Percentiles rank a stretch among this genome's conserved stretches.
Evolutionary conservation across 495 filamentous ascomycete species (phyloP).

Genomic region (Aspergillus ellipticus): DNA sequence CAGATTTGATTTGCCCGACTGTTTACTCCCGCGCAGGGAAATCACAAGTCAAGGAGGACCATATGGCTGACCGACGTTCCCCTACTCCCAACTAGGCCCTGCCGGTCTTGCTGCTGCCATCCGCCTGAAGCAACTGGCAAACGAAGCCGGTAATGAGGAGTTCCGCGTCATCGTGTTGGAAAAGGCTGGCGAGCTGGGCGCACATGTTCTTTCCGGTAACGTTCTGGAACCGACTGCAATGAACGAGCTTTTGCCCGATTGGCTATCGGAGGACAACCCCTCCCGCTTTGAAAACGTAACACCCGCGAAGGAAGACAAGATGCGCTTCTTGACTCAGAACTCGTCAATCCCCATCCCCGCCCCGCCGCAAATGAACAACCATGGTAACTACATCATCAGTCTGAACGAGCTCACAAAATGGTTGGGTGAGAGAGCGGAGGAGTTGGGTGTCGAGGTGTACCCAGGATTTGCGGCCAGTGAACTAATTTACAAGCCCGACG

Average conservation of each 20-base stretch:
- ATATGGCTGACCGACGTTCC: slow-evolving; percentile 15
- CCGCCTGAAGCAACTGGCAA: slow-evolving; percentile 90
- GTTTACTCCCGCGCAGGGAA: neutral
- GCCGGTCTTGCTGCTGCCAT: slow-evolving; percentile 92
- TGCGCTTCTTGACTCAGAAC: slow-evolving; percentile 92
- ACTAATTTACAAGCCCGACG: slow-evolving; percentile 80
- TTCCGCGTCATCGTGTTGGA: slow-evolving; percentile 91
- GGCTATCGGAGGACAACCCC: slow-evolving; percentile 82
- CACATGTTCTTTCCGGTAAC: slow-evolving; percentile 93
- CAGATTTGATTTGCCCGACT: neutral
- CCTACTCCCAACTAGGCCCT: slow-evolving; percentile 54
- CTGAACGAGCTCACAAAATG: slow-evolving; percentile 92
- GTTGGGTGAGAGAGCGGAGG: slow-evolving; percentile 92
- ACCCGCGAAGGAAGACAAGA: slow-evolving; percentile 74
- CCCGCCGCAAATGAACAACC: slow-evolving; percentile 97
- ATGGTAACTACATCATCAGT: slow-evolving; percentile 96
- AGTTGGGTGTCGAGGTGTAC: slow-evolving; percentile 97
- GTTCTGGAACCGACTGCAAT: slow-evolving; percentile 89
- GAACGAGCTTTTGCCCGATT: slow-evolving; percentile 89
- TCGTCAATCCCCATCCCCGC: slow-evolving; percentile 73
- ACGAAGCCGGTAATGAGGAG: slow-evolving; percentile 91
- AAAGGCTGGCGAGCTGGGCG: slow-evolving; percentile 92
- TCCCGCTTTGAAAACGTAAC: slow-evolving; percentile 81
- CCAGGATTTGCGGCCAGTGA: slow-evolving; percentile 94
- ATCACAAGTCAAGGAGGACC: neutral